Evolutionary conservation across 768 basidiomycete genomes (phyloP), one percentile per base, ranked within the genome.

Genomic region (Trametes sanguinea): DNA sequence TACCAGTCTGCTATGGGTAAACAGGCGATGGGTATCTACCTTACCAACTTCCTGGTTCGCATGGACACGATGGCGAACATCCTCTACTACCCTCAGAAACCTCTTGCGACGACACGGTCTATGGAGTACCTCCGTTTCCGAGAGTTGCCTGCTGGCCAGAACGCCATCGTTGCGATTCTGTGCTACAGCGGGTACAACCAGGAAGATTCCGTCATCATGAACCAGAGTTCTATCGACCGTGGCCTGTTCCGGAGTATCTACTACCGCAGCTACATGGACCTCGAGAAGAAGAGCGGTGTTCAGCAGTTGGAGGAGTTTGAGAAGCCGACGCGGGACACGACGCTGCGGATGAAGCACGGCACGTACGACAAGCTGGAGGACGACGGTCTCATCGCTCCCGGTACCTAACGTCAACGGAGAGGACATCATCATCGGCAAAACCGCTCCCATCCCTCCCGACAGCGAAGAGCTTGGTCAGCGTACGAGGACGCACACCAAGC

Each of bases 11-110:
- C 96, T 54, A 99, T 99, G 96, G 97, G 97, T 68, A 99, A 99
- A 79, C 96, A 99, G 85, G 96, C 96, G 10, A 99, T 99, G 96
- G 96, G 97, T 53, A 94, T 98, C 67, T 97, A 92, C 77, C 83
- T 98, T 39, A 98, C 96, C 39, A 99, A 98, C 76, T 99, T 96
- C 83, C 85, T 97, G 67, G 90, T 98, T 67, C 94, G 96, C 56
- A 96, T 98, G 94, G 96, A 99, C 75, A 99, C 97, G 9, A 98
- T 98, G 96, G 94, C 96, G 67, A 99, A 99, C 72, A 97, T 99
- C 65, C 83, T 99, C 47, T 99, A 97, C 76, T 99, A 99, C 74
- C 96, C 96, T 30, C 96, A 99, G 79, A 99, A 99, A 74, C 97
- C 96, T 37, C 88, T 98, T 48, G 96, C 96, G 1, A 98, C 96